Evolutionary conservation across 352 stramenopile species (phyloP), one percentile per base, ranked within the genome.

Genomic region (Phytophthora capsici): DNA sequence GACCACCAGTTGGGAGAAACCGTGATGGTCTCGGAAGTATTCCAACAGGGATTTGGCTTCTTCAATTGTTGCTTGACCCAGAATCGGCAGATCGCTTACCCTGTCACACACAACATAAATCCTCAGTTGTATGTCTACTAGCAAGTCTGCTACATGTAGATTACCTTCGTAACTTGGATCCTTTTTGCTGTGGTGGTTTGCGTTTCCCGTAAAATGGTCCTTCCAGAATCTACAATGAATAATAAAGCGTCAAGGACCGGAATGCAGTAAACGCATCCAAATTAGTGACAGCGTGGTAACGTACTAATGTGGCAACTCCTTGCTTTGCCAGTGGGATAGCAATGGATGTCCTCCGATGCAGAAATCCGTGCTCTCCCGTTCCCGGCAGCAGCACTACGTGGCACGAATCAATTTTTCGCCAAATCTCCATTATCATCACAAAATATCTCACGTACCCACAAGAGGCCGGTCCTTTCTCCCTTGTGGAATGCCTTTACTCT

Each of bases 1-100:
- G 19, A 94, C 74, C 6, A 92, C 83, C 1, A 94, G 44, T 54
- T 86, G 78, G 8, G 81, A 75, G 59, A 83, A 92, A 1, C 71
- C 65, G 41, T 78, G 72, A 23, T 77, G 37, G 22, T 81, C 51
- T 45, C 82, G 73, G 50, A 90, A 91, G 40, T 91, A 71, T 26
- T 69, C 61, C n/a, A 94, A 58, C 48, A 94, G 63, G 14, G 83
- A 92, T 57, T 94, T 94, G 63, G 85, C 72, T 63, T 94, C 85
- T 60, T 91, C 84, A n/a, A 94, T 94, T 3, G 85, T 94, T 12
- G 85, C 80, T 71, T 92, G 79, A 1, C 85, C 85, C 7, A 94
- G 60, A 20, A 92, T 89, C 2, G 85, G 81, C 16, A 94, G 56
- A 41, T 94, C 85, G 25, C 73, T 89, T 16, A 91, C 83, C n/a